phyloP scores from a whole-genome alignment of 2,329 filamentous ascomycete genomes.

The Colletotrichum salicis region DNA sequence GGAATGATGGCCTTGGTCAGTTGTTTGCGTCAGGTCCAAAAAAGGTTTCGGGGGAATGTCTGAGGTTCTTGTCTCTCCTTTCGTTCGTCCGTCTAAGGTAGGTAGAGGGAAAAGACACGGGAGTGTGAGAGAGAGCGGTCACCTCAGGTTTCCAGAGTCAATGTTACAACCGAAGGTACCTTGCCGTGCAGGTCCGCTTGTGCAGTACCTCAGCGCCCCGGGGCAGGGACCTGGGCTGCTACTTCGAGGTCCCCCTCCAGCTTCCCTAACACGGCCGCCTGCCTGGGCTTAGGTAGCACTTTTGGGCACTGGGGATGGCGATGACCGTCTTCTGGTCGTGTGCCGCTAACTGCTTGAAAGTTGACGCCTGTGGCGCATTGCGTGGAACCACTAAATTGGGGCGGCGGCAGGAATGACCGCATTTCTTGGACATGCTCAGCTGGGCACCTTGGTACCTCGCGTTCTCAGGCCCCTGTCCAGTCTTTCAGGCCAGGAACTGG shows the following conservation, averaged over 20 bases:
- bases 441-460: not conserved
- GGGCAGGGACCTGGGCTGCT: not conserved
- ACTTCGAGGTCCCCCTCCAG: not conserved
- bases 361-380: slow-evolving; percentile 12
- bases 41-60: not conserved
- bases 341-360: not conserved
- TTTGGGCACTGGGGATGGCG: not conserved
- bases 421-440: not conserved
- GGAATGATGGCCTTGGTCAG: slow-evolving; percentile 17
- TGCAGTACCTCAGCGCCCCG: not conserved
- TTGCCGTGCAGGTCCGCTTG: not conserved
- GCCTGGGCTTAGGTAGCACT: not conserved
- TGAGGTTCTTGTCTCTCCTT: not conserved
- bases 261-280: too few relatives aligned
- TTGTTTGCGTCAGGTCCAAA: slow-evolving; percentile 19
- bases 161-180: not conserved
- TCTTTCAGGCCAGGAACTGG: not conserved
- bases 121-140: not conserved
- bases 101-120: not conserved
- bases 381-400: slow-evolving; percentile 1
- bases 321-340: not conserved
- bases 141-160: not conserved
- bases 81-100: not conserved
- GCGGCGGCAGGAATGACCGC: slow-evolving; percentile 6
- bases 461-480: not conserved